Percentiles rank a stretch among this genome's conserved stretches.
Conservation (phyloP, 257 asterid species). For the Nicotiana otophora region DNA sequence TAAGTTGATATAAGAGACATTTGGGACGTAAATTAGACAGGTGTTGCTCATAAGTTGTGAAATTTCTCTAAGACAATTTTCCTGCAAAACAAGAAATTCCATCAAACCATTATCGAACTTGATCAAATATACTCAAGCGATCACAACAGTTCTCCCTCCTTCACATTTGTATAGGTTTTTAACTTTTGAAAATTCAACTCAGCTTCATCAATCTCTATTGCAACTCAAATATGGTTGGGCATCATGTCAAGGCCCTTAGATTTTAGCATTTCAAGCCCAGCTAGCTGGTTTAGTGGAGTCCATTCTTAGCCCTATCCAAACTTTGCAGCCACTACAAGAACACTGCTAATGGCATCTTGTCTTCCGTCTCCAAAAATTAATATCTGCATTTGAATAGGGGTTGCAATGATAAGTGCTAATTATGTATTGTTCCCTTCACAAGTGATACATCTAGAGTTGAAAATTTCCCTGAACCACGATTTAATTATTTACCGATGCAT, state of each 20-base stretch:
- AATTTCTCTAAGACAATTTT: background rate
- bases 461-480: no score
- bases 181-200: background rate
- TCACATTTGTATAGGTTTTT: background rate
- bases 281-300: no score
- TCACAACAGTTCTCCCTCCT: no score
- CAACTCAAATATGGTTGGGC: background rate
- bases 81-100: no score
- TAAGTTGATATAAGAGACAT: background rate
- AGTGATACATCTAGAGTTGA: background rate
- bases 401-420: background rate
- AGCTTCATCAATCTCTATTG: background rate
- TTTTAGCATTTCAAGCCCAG: background rate
- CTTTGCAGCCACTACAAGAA: no score
- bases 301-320: no score
- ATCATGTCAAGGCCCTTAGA: background rate
- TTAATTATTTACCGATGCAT: background rate
- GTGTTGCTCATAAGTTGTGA: background rate
- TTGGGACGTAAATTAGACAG: background rate
- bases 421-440: background rate
- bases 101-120: no score
- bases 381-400: no score
- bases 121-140: no score
- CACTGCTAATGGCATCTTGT: no score
- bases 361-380: no score